Evolutionary conservation across 73 alveolate species (phyloP).

Genomic region (Paraurostyla sp.): DNA sequence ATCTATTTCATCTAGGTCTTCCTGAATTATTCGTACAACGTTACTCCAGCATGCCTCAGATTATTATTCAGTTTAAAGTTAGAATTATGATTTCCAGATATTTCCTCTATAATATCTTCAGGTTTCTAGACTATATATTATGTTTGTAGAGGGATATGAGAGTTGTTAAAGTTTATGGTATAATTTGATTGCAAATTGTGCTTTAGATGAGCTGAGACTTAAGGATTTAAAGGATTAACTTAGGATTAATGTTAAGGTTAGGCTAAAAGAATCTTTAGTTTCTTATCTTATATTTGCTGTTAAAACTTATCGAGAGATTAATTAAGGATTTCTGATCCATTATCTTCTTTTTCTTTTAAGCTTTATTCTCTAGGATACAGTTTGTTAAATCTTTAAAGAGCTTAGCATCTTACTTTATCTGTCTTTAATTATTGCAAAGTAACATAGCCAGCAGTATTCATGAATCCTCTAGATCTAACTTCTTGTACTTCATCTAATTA

Average conservation of each 20-base stretch:
- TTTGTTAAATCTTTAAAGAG: neutral
- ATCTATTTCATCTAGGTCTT: neutral
- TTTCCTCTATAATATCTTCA: neutral
- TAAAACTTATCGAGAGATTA: neutral
- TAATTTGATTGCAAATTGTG: too few species aligned
- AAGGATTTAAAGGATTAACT: too few species aligned
- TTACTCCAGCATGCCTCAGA: conserved; percentile 11
- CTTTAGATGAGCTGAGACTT: too few species aligned
- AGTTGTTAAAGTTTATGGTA: too few species aligned
- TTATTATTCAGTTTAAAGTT: neutral
- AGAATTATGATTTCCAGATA: neutral
- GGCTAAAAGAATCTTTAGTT: too few species aligned
- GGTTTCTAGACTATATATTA: neutral
- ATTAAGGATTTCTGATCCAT: neutral
- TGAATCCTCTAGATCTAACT: neutral
- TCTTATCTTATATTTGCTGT: too few species aligned
- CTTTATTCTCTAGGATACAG: neutral
- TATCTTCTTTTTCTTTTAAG: neutral
- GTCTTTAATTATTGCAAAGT: neutral
- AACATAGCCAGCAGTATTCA: neutral
- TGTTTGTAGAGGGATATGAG: too few species aligned
- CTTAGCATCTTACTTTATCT: neutral
- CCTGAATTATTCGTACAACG: conserved; percentile 2
- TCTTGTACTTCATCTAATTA: neutral
- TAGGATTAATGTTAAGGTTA: too few species aligned